Evolutionary conservation across 2,329 filamentous ascomycete genomes (phyloP), one percentile per base, ranked within the genome.

Genomic region (Calonectria pseudoreteaudii): DNA sequence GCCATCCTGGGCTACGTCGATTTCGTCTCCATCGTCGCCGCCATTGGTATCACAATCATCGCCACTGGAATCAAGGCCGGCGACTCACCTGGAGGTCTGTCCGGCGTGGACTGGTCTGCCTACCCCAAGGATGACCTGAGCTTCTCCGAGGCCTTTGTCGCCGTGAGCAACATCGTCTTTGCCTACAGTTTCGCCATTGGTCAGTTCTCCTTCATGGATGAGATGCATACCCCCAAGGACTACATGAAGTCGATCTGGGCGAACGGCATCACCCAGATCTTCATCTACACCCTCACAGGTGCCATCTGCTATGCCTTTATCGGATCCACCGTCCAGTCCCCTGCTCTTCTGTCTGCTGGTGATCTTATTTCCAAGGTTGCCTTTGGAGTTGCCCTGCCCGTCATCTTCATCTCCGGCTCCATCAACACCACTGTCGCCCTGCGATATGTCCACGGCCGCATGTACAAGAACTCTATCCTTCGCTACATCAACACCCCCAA

Each of bases 181-280:
- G 72, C 72, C 10, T 74, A 74, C 30, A 74, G 72, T 11, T 74
- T 74, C 36, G 72, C 72, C 18, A 74, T 74, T 14, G 72, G 72
- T 26, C 72, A 74, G 38, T 74, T 74, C 49, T 74, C 72, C 56
- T 74, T 74, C 47, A 74, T 74, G 72, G 72, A 74, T 18, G 72
- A 74, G 56, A 74, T 74, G 72, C 72, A 74, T 23, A 74, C 72
- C 16, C 71, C 72, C n/a, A 56, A 50, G 47, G 72, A 74, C 26
- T 74, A 71, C 49, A 74, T 74, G 72, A 74, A 74, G 64, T 71
- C 72, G 6, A 74, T 74, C 64, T 74, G 72, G 72, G 68, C 72
- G 14, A 74, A 31, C 56, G 72, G 72, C 8, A 36, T 58, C 20
- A 65, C 65, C 28, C 72, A 74, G n/a, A 68, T 74, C 56, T n/a